These are phyloP conservation scores for Fusarium longipes DNA, from an alignment of 2,329 filamentous ascomycete species.

Conservation along the genomic window DNA sequence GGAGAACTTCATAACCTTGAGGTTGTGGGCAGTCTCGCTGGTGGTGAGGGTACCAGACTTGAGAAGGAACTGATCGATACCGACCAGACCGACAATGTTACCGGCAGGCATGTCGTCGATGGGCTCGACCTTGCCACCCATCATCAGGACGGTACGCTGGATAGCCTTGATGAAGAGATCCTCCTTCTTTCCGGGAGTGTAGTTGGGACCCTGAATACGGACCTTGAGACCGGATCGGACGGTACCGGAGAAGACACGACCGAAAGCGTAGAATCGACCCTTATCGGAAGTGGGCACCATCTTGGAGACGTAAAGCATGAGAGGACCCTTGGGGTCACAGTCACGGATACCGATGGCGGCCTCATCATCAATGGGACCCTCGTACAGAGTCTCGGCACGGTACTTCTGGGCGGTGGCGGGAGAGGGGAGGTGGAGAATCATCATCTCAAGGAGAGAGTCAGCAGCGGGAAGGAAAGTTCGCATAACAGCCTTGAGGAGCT, in stretches of 20 bases:
- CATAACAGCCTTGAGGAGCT: constrained; percentile 98
- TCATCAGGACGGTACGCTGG: constrained; percentile 99
- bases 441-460: constrained; percentile 99
- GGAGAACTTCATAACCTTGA: constrained; percentile 99
- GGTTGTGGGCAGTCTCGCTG: constrained; percentile 96
- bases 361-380: constrained; percentile 94
- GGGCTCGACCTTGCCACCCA: constrained; percentile 98
- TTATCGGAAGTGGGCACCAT: constrained; percentile 99
- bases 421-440: constrained; percentile 98
- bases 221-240: constrained; percentile 98
- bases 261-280: constrained; percentile 99
- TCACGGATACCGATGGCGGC: constrained; percentile 96
- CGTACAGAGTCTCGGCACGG: constrained; percentile 98
- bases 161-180: constrained; percentile 99
- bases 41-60: constrained; percentile 99
- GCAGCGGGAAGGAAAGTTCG: constrained; percentile 98
- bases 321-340: constrained; percentile 96
- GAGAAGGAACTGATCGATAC: constrained; percentile 99
- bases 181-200: constrained; percentile 97
- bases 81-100: constrained; percentile 99
- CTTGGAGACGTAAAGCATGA: constrained; percentile 99
- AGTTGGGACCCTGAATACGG: constrained; percentile 99
- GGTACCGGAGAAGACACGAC: constrained; percentile 99
- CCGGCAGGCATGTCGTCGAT: constrained; percentile 99
- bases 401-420: constrained; percentile 96